Conservation (phyloP, 176 grass and related monocot species). For the Dendrocalamus sinicus region DNA sequence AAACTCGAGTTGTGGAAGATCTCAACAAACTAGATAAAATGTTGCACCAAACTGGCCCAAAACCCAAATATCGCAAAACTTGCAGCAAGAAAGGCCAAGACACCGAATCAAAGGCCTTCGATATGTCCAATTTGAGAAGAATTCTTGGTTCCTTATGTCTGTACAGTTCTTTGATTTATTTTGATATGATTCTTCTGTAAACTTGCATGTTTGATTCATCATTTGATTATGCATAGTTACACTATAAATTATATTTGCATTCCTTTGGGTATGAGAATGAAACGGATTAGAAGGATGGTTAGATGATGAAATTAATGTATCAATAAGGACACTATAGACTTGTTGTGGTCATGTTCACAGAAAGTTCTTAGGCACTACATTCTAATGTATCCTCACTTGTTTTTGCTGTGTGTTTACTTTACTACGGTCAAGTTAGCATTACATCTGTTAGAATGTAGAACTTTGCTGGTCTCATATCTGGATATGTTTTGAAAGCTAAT, state of each 20-base stretch:
- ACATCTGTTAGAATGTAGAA: not conserved
- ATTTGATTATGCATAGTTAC: slow-evolving; percentile 5
- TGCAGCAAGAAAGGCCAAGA: too few relatives aligned
- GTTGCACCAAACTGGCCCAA: too few relatives aligned
- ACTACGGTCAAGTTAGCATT: slow-evolving; percentile 1
- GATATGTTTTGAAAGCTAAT: slow-evolving; percentile 4
- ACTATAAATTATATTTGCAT: slow-evolving; percentile 17
- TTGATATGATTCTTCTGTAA: slow-evolving; percentile 3
- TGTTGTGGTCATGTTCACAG: not conserved
- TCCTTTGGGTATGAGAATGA: not conserved
- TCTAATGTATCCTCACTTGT: not conserved
- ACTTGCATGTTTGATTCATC: slow-evolving; percentile 4
- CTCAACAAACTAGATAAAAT: too few relatives aligned
- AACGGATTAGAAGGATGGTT: slow-evolving; percentile 6
- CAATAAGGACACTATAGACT: not conserved
- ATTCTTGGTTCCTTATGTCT: too few relatives aligned
- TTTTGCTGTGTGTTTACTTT: not conserved
- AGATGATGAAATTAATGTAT: slow-evolving; percentile 15
- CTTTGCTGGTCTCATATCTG: not conserved
- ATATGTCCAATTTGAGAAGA: too few relatives aligned
- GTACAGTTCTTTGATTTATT: slow-evolving; percentile 13
- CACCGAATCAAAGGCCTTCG: too few relatives aligned
- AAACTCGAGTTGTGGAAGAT: too few relatives aligned
- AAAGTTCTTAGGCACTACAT: not conserved
- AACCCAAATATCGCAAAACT: too few relatives aligned